phyloP scores from a whole-genome alignment of 176 grass and related monocot genomes.

The Musa schizocarpa region DNA sequence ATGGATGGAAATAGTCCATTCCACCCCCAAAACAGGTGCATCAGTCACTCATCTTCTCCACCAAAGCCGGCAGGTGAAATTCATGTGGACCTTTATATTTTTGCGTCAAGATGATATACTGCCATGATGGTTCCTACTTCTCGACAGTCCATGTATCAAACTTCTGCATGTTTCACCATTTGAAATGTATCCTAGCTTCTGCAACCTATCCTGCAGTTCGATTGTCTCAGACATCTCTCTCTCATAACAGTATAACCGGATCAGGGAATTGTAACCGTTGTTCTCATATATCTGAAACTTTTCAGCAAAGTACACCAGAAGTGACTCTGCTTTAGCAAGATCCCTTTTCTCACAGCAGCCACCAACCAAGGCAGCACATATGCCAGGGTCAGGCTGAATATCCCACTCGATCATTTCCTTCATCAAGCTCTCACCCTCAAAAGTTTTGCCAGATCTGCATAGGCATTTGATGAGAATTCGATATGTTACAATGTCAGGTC shows the following conservation, averaged over 20 bases:
- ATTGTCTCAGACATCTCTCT: constrained; percentile 35
- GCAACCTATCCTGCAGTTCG: constrained; percentile 64
- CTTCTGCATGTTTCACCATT: constrained; percentile 59
- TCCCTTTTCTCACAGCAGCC: constrained; percentile 56
- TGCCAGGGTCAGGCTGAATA: constrained; percentile 28
- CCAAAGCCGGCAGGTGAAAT: no score
- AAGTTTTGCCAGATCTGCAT: constrained; percentile 50
- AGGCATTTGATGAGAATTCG: constrained; percentile 37
- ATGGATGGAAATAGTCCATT: no score
- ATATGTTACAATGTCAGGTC: constrained; percentile 46
- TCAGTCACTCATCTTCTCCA: no score
- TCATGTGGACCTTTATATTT: no score
- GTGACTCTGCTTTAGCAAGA: constrained; percentile 49
- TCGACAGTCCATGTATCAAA: constrained; percentile 57
- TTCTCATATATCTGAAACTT: constrained; percentile 49
- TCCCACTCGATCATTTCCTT: constrained; percentile 38
- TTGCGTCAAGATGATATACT: neutral
- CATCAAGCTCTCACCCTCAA: constrained; percentile 42
- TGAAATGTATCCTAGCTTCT: constrained; percentile 57
- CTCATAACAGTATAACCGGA: constrained; percentile 43
- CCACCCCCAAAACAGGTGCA: no score
- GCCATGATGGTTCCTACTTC: constrained; percentile 12
- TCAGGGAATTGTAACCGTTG: constrained; percentile 51
- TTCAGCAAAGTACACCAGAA: constrained; percentile 45
- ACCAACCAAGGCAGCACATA: constrained; percentile 63